phyloP scores from a whole-genome alignment of 2,329 filamentous ascomycete species.

The Zymoseptoria passerinii region DNA sequence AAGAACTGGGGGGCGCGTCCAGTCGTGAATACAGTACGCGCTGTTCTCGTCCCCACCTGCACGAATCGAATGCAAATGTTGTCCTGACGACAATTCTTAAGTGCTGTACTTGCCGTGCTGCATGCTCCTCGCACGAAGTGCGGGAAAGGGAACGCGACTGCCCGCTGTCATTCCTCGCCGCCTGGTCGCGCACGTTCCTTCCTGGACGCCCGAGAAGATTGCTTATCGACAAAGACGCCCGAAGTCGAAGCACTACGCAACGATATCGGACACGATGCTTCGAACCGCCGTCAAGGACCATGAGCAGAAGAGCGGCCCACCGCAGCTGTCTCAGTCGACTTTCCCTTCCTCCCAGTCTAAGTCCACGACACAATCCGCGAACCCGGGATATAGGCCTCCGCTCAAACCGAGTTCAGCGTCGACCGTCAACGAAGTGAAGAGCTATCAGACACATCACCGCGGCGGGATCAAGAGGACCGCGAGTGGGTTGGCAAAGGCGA shows the following conservation, averaged over 20 bases:
- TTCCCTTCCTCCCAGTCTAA: slow-evolving; percentile 52
- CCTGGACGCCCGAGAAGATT: slow-evolving; percentile 10
- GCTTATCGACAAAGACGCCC: slow-evolving; percentile 5
- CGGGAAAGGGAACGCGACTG: slow-evolving; percentile 22
- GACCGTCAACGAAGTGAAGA: slow-evolving; percentile 19
- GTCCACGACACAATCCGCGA: slow-evolving; percentile 33
- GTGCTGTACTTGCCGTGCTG: slow-evolving; percentile 18
- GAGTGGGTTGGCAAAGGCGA: slow-evolving; percentile 39
- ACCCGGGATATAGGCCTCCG: slow-evolving; percentile 27
- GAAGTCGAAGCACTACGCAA: slow-evolving; percentile 4
- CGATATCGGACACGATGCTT: slow-evolving; percentile 30
- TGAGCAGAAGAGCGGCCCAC: slow-evolving; percentile 27
- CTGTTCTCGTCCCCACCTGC: not conserved
- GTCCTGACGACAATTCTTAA: not conserved
- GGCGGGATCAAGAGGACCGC: slow-evolving; percentile 38
- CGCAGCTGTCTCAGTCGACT: slow-evolving; percentile 41
- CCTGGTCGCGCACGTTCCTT: slow-evolving; percentile 6
- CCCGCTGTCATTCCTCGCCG: slow-evolving; percentile 17
- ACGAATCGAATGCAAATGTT: not conserved
- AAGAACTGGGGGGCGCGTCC: not conserved
- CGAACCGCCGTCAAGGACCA: slow-evolving; percentile 34
- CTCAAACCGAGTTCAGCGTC: slow-evolving; percentile 26
- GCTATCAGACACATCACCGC: slow-evolving; percentile 9
- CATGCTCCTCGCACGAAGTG: slow-evolving; percentile 23
- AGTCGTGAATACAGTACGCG: not conserved